phyloP scores from a whole-genome alignment of 306 rosid species.

The Oxytropis ochrocephala region DNA sequence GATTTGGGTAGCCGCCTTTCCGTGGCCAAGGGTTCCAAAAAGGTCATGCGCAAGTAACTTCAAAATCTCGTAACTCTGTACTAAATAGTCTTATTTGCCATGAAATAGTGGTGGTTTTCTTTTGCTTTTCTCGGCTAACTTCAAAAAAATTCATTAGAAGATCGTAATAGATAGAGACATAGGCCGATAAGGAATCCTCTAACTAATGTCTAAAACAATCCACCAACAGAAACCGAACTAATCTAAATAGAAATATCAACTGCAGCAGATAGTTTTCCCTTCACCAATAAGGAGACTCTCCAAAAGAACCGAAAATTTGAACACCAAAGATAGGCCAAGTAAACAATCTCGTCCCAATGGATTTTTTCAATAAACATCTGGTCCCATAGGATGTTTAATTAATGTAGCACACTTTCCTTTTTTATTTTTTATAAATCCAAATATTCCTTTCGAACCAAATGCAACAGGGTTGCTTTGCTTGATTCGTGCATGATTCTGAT shows the following conservation, averaged over 20 bases:
- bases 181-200: neutral
- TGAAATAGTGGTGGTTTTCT: neutral
- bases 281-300: neutral
- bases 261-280: neutral
- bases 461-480: slow-evolving; percentile 1
- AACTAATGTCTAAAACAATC: neutral
- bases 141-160: neutral
- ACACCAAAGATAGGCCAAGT: slow-evolving; percentile 11
- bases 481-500: neutral
- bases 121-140: neutral
- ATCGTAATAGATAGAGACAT: neutral
- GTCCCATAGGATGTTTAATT: slow-evolving; percentile 1
- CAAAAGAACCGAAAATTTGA: neutral
- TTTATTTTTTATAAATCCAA: neutral
- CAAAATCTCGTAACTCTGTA: slow-evolving; percentile 72
- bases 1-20: slow-evolving; percentile 62
- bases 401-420: neutral
- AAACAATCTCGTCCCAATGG: neutral
- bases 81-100: neutral
- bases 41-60: slow-evolving; percentile 47
- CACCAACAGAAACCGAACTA: neutral
- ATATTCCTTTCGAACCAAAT: neutral
- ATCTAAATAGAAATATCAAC: neutral
- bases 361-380: neutral
- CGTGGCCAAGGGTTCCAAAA: slow-evolving; percentile 66